Conservation (phyloP, 225 moss, liverwort and hornwort species). For the Asterella californica region DNA sequence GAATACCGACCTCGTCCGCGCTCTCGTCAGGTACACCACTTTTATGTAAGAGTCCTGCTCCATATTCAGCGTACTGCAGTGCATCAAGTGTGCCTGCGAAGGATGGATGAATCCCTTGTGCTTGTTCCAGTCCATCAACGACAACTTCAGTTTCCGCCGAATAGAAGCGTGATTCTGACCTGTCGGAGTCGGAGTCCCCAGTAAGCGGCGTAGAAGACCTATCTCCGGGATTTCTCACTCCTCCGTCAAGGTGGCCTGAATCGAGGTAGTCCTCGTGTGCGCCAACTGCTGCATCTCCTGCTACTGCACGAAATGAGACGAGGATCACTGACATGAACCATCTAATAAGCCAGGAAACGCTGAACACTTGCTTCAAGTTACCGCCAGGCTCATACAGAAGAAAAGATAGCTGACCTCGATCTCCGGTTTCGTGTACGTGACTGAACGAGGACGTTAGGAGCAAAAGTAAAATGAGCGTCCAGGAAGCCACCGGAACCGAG, state of each 20-base stretch:
- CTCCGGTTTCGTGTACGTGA: slow-evolving; percentile 23
- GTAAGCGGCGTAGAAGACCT: neutral
- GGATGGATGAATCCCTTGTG: neutral
- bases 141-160: neutral
- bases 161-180: neutral
- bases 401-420: slow-evolving; percentile 20
- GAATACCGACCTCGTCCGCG: slow-evolving; percentile 42
- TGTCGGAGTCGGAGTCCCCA: neutral
- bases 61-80: slow-evolving; percentile 48
- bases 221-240: neutral
- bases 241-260: neutral
- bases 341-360: neutral
- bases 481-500: slow-evolving; percentile 34
- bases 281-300: slow-evolving; percentile 7
- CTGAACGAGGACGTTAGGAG: slow-evolving; percentile 41
- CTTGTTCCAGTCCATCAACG: neutral
- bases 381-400: neutral
- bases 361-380: neutral
- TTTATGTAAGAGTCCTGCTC: slow-evolving; percentile 43
- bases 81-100: slow-evolving; percentile 33
- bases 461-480: slow-evolving; percentile 38
- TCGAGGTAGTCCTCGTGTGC: neutral
- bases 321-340: neutral
- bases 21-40: slow-evolving; percentile 27
- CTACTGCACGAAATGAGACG: neutral